A percentile compares a stretch with the other conserved stretches of the same genome.
Evolutionary conservation across 2,329 filamentous ascomycete species (phyloP).

Genomic region (Paraconiothyrium brasiliense): DNA sequence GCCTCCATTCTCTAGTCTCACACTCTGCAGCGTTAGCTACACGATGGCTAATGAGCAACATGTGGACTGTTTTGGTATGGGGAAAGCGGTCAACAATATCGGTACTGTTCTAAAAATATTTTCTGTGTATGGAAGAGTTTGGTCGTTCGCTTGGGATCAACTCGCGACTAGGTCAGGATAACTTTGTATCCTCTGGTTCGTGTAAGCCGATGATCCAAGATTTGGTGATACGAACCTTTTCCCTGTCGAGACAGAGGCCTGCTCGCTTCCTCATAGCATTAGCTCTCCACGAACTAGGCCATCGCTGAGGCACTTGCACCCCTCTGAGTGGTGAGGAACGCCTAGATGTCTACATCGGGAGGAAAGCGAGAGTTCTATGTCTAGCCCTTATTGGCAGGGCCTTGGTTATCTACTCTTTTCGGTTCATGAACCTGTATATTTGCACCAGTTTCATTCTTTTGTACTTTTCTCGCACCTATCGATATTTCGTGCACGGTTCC

Average conservation of each 20-base stretch:
- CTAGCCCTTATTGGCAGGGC: constrained; percentile 10
- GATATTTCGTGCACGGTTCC: constrained; percentile 9
- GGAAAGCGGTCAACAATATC: constrained; percentile 11
- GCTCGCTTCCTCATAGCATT: not conserved
- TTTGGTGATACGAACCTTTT: constrained; percentile 12
- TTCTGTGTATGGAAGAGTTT: constrained; percentile 8
- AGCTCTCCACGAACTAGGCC: constrained; percentile 12
- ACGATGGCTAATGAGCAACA: constrained; percentile 1
- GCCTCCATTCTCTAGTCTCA: not conserved
- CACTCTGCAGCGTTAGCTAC: not conserved
- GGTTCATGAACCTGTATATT: constrained; percentile 18
- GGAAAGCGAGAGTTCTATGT: constrained; percentile 9
- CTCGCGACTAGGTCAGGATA: constrained; percentile 7
- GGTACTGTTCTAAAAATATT: constrained; percentile 5
- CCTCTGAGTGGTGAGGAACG: constrained; percentile 13
- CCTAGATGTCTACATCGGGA: constrained; percentile 5
- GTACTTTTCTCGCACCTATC: constrained; percentile 17
- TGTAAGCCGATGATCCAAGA: constrained; percentile 2
- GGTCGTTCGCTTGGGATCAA: constrained; percentile 12
- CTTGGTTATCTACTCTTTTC: constrained; percentile 18
- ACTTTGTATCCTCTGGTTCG: not conserved
- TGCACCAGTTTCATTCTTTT: constrained; percentile 21
- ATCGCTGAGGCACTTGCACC: constrained; percentile 9
- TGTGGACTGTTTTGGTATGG: constrained; percentile 2
- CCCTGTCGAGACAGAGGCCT: not conserved